Percentiles rank a stretch among this genome's conserved stretches.
phyloP scores from a whole-genome alignment of 1,284 basidiomycete genomes.

The Mycena sp. region DNA sequence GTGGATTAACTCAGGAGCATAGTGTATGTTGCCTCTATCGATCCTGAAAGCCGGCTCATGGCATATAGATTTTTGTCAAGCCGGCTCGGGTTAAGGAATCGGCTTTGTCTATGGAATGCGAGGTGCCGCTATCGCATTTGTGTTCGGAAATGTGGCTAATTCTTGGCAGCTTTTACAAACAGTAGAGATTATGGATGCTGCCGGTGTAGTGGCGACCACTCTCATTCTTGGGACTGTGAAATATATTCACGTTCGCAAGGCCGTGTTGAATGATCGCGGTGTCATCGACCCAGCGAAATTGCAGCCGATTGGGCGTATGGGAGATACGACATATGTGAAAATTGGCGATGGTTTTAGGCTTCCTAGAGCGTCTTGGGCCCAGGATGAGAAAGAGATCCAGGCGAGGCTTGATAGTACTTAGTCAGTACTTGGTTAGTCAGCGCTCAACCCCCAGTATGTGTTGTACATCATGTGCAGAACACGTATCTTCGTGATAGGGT shows the following conservation, averaged over 20 bases:
- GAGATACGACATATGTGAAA: conserved; percentile 61
- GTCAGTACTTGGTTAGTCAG: too few relatives aligned
- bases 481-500: too few relatives aligned
- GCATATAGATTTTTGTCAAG: conserved; percentile 57
- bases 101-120: conserved; percentile 78
- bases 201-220: conserved; percentile 47
- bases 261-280: conserved; percentile 51
- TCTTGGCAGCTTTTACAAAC: conserved; percentile 51
- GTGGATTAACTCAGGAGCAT: conserved; percentile 67
- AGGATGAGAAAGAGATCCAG: conserved; percentile 50
- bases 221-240: conserved; percentile 68
- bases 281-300: conserved; percentile 63
- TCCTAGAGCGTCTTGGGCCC: conserved; percentile 57
- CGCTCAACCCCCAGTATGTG: too few relatives aligned
- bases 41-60: conserved; percentile 24
- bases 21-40: conserved; percentile 49
- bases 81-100: conserved; percentile 76
- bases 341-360: conserved; percentile 58
- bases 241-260: conserved; percentile 69
- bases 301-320: conserved; percentile 63
- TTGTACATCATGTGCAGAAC: too few relatives aligned
- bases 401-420: conserved; percentile 1
- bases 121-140: conserved; percentile 40
- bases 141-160: background rate
- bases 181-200: conserved; percentile 55